Evolutionary conservation across 2,329 filamentous ascomycete species (phyloP), one percentile per base, ranked within the genome.

Genomic region (Epichloe elymi): DNA sequence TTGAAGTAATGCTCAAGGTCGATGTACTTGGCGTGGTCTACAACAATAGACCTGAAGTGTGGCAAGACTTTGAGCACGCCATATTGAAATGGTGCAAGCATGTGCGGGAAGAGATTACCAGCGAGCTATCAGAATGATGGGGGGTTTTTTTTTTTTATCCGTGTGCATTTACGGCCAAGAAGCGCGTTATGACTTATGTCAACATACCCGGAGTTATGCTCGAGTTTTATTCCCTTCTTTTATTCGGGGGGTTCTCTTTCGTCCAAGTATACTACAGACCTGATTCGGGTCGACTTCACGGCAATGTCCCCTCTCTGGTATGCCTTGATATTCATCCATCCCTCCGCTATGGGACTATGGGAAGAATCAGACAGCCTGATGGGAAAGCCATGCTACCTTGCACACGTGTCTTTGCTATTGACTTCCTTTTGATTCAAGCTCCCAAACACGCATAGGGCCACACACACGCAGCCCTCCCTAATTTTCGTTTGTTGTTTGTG

Each of bases 21-120:
- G 88, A 96, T 61, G 88, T 91, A 20, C 83, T 94, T 67, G 88
- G 85, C 30, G 78, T 96, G 7, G 90, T 95, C 20, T 85, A 90
- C 62, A 84, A 83, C 61, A 83, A 75, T 53, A 75, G 79, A 47
- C 75, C 75, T 1, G 74, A 80, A 49, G 81, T 82, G 12, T 96
- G 90, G 90, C 72, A 77, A 48, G 79, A 83, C 51, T 94, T 98
- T 56, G 90, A 98, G 64, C 74, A 79, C 5, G 89, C 89, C 30
- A 74, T 98, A 47, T 76, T 88, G 63, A 74, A 80, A 61, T 98
- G 93, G 93, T 89, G 86, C 66, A 77, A 75, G 57, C 82, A 79
- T 52, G 88, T 96, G 7, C 77, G 93, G 36, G 82, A 87, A 63
- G 91, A 97, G 70, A 80, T 97, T 57, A 78, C 83, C 40, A 75